Evolutionary conservation across 106 monocot genomes (phyloP).

Genomic region (Platanthera guangdongensis): DNA sequence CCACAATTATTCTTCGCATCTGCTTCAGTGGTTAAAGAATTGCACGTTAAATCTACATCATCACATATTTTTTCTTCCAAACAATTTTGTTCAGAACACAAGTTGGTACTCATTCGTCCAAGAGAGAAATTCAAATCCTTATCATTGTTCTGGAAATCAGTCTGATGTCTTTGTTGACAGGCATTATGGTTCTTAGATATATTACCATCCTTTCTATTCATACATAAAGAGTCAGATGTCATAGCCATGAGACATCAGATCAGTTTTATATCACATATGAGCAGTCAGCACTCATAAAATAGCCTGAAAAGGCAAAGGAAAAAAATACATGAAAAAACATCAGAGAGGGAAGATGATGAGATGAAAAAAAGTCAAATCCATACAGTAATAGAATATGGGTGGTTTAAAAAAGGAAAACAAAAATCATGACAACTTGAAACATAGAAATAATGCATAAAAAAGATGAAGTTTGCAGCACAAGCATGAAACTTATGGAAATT

Average conservation of each 20-base stretch:
- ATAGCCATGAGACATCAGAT: conserved; percentile 8
- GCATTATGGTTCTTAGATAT: conserved; percentile 7
- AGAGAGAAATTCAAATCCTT: conserved; percentile 7
- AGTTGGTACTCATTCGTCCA: conserved; percentile 17
- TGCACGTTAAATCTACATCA: conserved; percentile 4
- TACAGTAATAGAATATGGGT: neutral
- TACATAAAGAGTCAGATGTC: conserved; percentile 2
- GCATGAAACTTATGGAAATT: neutral
- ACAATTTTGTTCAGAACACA: conserved; percentile 8
- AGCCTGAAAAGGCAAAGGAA: neutral
- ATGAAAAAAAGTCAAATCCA: neutral
- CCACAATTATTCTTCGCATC: conserved; percentile 6
- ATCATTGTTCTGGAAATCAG: conserved; percentile 13
- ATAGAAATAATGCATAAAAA: neutral
- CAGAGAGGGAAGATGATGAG: neutral
- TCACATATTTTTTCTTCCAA: conserved; percentile 1
- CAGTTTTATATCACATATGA: neutral
- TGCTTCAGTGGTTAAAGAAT: neutral
- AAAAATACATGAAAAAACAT: neutral
- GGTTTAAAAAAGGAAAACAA: neutral
- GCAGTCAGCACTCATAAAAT: neutral
- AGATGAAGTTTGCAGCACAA: neutral
- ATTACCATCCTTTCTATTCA: conserved; percentile 1
- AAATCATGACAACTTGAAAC: neutral
- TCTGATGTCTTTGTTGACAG: conserved; percentile 2